Base-by-base conservation (phyloP, 2,329 filamentous ascomycete species). In the Elsinoe australis region DNA sequence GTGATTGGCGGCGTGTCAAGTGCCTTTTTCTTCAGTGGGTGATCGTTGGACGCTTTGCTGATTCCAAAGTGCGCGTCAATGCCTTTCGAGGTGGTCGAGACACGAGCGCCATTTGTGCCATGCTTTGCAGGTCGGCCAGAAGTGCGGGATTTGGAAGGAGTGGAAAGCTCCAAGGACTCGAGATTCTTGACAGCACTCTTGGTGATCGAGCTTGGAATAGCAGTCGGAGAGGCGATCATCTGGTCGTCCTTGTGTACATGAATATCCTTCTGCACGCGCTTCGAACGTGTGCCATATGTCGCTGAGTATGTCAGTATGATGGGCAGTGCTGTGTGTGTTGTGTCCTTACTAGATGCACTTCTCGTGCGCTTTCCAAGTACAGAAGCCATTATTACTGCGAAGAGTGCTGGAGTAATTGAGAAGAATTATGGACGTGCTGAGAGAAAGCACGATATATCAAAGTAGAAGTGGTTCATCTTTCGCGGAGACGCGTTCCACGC, bases 171-270 rank as follows among this genome's bases (percentile, higher is more conserved):
- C 22, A 48, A 18, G 21, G 33, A 38, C 6, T 34, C 31, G 12
- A 48, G 21, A 42, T 73, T 69, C 53, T 76, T 64, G 26, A 71
- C 66, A 61, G 71, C 67, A 47, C 63, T 61, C 52, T 38, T 54
- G 39, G 44, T 47, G 31, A 36, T 47, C 4, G 47, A 44, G 64
- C 5, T 62, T 5, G 45, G 45, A 15, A 17, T 31, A 14, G 19
- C 24, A 19, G 28, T 67, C 44, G 70, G 55, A 51, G 78, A 73
- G 2, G 77, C 78, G 49, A 83, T 80, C 53, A 76, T 70, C 55
- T 87, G 85, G 64, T 88, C 83, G 56, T 85, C 78, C 55, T 82
- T 80, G 58, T 76, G 71, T 21, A 68, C 65, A 4, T 67, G 70
- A 59, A 67, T 39, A 14, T 26, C 21, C 67, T 55, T 64, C 67